These are phyloP conservation scores for Acorus gramineus DNA, from an alignment of 106 monocot species.

Conservation along the genomic window DNA sequence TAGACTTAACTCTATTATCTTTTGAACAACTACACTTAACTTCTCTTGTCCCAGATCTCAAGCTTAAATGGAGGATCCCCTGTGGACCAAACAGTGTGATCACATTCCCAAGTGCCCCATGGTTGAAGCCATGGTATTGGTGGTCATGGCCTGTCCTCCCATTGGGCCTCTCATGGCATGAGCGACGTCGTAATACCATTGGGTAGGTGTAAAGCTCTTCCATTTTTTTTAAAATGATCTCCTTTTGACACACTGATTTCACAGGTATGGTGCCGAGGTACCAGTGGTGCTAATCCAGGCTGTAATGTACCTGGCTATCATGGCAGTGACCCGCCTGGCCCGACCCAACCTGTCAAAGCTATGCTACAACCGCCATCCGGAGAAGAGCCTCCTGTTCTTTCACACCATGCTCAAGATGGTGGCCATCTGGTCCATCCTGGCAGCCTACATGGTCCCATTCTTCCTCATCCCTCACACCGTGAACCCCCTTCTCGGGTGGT, in stretches of 20 bases:
- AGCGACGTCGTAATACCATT: conserved; percentile 48
- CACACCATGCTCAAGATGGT: conserved; percentile 37
- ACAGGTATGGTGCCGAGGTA: conserved; percentile 59
- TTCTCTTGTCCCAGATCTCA: conserved; percentile 45
- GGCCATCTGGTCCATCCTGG: conserved; percentile 53
- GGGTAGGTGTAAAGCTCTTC: conserved; percentile 28
- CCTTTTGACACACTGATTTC: not conserved
- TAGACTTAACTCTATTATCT: not conserved
- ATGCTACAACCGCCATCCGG: conserved; percentile 53
- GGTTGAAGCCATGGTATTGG: conserved; percentile 94
- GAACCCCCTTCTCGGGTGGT: conserved; percentile 82
- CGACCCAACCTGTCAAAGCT: conserved; percentile 56
- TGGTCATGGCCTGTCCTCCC: conserved; percentile 94
- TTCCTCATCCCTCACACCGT: conserved; percentile 78
- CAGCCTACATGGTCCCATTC: conserved; percentile 62
- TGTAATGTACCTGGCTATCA: conserved; percentile 48
- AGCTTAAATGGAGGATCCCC: conserved; percentile 79
- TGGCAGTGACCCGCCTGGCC: conserved; percentile 40
- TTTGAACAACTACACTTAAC: not conserved
- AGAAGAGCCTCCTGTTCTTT: conserved; percentile 46
- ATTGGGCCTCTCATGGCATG: conserved; percentile 79
- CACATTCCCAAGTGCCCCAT: conserved; percentile 89
- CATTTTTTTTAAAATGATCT: no score
- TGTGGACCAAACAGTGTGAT: conserved; percentile 95
- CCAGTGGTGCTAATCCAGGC: conserved; percentile 58